Conservation (phyloP, 2,329 filamentous ascomycete genomes). For the Aaosphaeria arxii region DNA sequence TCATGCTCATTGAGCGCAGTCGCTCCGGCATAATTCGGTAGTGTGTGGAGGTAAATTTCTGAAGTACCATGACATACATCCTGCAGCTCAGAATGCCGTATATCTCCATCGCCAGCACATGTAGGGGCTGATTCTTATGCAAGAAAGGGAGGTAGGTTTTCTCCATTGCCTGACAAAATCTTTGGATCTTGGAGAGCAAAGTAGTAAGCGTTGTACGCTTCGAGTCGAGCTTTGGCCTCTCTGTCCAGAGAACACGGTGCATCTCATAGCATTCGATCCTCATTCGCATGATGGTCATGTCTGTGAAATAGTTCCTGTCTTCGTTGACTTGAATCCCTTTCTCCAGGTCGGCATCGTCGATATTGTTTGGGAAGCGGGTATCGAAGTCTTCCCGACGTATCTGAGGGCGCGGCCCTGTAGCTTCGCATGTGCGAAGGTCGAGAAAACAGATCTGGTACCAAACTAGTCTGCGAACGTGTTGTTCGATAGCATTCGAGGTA, state of each 20-base stretch:
- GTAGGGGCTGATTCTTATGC: constrained; percentile 59
- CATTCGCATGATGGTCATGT: constrained; percentile 65
- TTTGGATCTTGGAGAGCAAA: constrained; percentile 66
- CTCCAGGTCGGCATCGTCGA: constrained; percentile 62
- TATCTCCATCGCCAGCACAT: constrained; percentile 62
- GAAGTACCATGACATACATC: constrained; percentile 65
- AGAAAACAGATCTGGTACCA: constrained; percentile 79
- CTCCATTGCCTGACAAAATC: constrained; percentile 63
- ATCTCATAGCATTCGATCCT: constrained; percentile 73
- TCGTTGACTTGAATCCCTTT: constrained; percentile 28
- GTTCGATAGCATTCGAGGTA: constrained; percentile 64
- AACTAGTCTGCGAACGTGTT: constrained; percentile 67
- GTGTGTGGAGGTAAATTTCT: constrained; percentile 60
- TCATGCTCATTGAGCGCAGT: constrained; percentile 62
- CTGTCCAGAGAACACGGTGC: constrained; percentile 67
- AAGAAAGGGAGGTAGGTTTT: constrained; percentile 65
- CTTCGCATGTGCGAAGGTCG: constrained; percentile 71
- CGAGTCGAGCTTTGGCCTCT: constrained; percentile 62
- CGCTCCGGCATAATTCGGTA: constrained; percentile 57
- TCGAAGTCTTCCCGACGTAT: constrained; percentile 75
- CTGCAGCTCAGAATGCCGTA: constrained; percentile 63
- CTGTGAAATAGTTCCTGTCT: constrained; percentile 60
- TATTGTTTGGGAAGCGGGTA: constrained; percentile 68
- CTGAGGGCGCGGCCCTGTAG: constrained; percentile 67
- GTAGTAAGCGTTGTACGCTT: constrained; percentile 61